Base-by-base conservation (phyloP, 345 rosid species). In the Brassica carinata region DNA sequence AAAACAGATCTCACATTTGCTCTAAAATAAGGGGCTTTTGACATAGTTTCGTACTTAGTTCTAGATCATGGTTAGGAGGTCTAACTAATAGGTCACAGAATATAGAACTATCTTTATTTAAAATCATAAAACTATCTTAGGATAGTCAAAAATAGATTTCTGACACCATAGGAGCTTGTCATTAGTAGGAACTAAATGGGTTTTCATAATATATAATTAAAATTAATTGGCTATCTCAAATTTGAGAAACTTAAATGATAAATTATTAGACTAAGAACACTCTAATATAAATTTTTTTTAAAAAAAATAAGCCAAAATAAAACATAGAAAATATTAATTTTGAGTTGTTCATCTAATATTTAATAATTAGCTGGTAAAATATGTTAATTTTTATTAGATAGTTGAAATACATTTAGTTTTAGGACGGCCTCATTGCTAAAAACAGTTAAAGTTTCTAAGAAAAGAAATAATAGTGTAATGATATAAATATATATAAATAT, bases 11-110 rank as follows among this genome's bases (percentile, higher is more conserved):
- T 57, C 38, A 38, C 40, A 76, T 55, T 5, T 15, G 26, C 48
- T 6, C 48, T 6, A 36, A 10, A 66, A 66, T 8, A 66, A 26
- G n/a, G 36, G 30, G 70, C 14, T 58, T 7, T 63, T 80, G 79
- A 64, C 51, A 80, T 36, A 38, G 76, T 80, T 64, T 19, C 43
- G 67, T 55, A 59, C 68, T 75, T 29, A 64, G 79, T 27, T 62
- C 6, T 64, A 75, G 80, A 75, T 71, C 8, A 64, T 70, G 83
- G 70, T 80, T 69, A 74, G n/a, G 61, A 64, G 40, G 83, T 70
- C 62, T 75, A 53, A 80, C 17, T 15, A 63, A 61, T 74, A 74
- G 71, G 83, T 62, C 66, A 64, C 19, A 29, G 64, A 75, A 27
- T 75, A 65, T 64, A 71, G 53, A 75, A 65, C 61, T 64, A 74